Evolutionary conservation across 176 grass and related monocot species (phyloP).

Genomic region (Bolboschoenus planiculmis): DNA sequence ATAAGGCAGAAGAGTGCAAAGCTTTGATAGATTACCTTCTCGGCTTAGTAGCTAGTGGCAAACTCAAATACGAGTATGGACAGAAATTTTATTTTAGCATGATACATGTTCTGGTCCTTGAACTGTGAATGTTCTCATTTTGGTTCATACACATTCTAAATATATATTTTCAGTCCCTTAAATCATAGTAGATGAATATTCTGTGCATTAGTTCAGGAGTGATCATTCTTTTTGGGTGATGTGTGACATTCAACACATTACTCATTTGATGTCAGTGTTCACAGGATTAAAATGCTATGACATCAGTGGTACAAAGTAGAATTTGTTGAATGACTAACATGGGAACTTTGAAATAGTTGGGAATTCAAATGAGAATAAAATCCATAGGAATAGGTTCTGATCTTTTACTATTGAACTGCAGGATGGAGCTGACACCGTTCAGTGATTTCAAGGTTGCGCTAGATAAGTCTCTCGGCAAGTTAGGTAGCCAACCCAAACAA

Average conservation of each 20-base stretch:
- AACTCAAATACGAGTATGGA: conserved; percentile 72
- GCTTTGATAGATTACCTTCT: conserved; percentile 57
- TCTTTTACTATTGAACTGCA: conserved; percentile 23
- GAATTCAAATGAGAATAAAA: background rate
- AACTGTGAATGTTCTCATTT: background rate
- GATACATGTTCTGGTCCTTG: background rate
- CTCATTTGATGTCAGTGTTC: background rate
- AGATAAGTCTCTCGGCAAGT: conserved; percentile 69
- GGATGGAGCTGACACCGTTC: conserved; percentile 68
- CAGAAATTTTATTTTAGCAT: background rate
- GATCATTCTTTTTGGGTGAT: too few species aligned
- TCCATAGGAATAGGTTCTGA: background rate
- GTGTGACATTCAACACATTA: too few species aligned
- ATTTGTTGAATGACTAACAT: background rate
- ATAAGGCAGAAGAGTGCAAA: conserved; percentile 54
- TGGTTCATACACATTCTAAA: background rate
- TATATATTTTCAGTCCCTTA: background rate
- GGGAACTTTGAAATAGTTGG: background rate
- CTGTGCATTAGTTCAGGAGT: background rate
- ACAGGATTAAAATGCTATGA: background rate
- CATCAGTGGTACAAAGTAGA: background rate
- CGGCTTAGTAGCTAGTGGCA: conserved; percentile 47
- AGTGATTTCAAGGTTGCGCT: conserved; percentile 55
- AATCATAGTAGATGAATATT: background rate
- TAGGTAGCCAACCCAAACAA: conserved; percentile 75